phyloP scores from a whole-genome alignment of 257 asterid genomes.

The Fraxinus cuspidata region DNA sequence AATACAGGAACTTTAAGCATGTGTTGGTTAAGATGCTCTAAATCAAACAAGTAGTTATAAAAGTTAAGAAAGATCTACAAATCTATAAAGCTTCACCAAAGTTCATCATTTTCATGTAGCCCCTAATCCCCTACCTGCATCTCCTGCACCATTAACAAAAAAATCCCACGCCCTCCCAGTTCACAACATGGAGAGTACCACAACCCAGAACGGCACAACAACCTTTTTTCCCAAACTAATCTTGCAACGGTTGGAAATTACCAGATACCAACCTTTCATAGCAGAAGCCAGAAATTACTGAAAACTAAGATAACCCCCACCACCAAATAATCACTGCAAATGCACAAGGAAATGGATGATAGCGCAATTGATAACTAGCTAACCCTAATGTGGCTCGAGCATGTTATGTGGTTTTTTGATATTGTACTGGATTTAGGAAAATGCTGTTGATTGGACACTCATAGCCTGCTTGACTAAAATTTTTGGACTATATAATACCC shows the following conservation, averaged over 20 bases:
- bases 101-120: not conserved
- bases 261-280: not conserved
- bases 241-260: not conserved
- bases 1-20: not conserved
- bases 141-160: not conserved
- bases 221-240: not conserved
- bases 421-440: not conserved
- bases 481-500: not conserved
- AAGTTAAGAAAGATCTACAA: not conserved
- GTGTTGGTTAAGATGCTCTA: not conserved
- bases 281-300: not conserved
- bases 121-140: not conserved
- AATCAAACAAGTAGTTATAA: not conserved
- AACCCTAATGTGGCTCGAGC: not conserved
- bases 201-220: not conserved
- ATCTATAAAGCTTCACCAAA: not conserved
- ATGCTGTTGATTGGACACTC: not conserved
- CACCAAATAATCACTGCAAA: not conserved
- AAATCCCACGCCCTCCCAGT: not conserved
- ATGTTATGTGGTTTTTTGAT: not conserved
- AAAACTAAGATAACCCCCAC: not conserved
- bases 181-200: not conserved
- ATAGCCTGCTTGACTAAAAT: not conserved
- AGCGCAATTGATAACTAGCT: not conserved
- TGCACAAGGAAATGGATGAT: not conserved